phyloP scores from a whole-genome alignment of 495 filamentous ascomycete genomes.

The Rostrohypoxylon terebratum region DNA sequence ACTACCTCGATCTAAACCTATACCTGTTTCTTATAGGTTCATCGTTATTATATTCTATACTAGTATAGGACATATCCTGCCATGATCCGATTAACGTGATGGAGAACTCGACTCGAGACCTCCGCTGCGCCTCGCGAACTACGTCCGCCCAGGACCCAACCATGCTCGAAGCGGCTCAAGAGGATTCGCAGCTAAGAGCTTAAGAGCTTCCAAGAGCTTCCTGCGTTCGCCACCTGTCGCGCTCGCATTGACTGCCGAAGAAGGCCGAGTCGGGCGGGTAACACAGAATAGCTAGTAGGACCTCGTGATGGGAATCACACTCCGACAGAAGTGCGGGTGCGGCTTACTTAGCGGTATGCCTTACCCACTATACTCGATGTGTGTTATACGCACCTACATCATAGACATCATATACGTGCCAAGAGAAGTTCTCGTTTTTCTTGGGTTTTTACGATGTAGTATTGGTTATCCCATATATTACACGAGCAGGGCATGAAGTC shows the following conservation, averaged over 20 bases:
- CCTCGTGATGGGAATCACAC: constrained; percentile 21
- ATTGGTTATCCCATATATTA: background rate
- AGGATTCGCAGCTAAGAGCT: background rate
- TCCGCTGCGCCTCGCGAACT: constrained; percentile 6
- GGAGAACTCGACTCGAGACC: background rate
- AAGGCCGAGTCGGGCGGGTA: background rate
- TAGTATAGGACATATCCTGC: background rate
- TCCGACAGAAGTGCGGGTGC: background rate
- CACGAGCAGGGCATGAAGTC: constrained; percentile 1
- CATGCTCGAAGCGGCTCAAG: background rate
- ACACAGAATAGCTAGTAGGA: background rate
- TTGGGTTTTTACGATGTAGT: constrained; percentile 13
- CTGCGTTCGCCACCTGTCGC: constrained; percentile 2
- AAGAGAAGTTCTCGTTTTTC: background rate
- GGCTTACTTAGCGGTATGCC: constrained; percentile 4
- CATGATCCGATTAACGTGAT: constrained; percentile 4
- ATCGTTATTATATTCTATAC: too few species aligned
- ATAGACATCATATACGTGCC: background rate
- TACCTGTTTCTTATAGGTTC: background rate
- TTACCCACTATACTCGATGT: background rate
- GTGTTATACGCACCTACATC: background rate
- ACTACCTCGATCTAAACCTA: background rate
- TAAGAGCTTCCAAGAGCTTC: too few species aligned
- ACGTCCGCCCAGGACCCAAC: background rate
- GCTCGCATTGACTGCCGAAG: constrained; percentile 11